These are phyloP conservation scores for Vaccinium corymbosum DNA, from an alignment of 148 eudicot species.

Conservation along the genomic window DNA sequence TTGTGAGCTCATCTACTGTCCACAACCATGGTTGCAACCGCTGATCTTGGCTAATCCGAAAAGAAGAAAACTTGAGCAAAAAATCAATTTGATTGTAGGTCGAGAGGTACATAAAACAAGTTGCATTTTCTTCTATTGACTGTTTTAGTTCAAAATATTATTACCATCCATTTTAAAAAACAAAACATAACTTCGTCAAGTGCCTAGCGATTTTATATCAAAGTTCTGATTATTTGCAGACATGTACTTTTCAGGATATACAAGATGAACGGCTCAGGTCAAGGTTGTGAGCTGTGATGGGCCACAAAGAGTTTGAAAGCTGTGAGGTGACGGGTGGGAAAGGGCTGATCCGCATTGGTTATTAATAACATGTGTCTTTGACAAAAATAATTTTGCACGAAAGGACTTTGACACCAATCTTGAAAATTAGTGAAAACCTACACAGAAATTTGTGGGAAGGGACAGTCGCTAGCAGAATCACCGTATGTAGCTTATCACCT, in stretches of 20 bases:
- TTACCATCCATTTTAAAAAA: neutral
- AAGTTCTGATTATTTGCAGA: neutral
- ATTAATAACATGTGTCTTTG: too few species aligned
- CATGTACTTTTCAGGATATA: neutral
- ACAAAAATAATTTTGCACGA: too few species aligned
- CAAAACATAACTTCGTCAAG: neutral
- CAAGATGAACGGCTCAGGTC: neutral
- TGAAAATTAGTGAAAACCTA: neutral
- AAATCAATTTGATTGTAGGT: neutral
- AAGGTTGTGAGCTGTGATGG: neutral
- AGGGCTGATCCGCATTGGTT: neutral
- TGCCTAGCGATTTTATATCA: neutral
- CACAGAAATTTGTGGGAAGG: too few species aligned
- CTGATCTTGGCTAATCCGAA: neutral
- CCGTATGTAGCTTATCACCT: too few species aligned
- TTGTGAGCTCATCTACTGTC: too few species aligned
- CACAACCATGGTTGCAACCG: neutral
- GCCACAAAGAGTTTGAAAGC: neutral
- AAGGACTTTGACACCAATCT: neutral
- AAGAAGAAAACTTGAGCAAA: neutral
- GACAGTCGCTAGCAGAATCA: too few species aligned
- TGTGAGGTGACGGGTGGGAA: neutral
- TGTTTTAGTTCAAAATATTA: neutral
- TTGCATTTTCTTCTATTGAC: neutral
- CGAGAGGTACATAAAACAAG: neutral